Evolutionary conservation across 1,139 yeast genomes (phyloP).

Genomic region (Hyphopichia burtonii): DNA sequence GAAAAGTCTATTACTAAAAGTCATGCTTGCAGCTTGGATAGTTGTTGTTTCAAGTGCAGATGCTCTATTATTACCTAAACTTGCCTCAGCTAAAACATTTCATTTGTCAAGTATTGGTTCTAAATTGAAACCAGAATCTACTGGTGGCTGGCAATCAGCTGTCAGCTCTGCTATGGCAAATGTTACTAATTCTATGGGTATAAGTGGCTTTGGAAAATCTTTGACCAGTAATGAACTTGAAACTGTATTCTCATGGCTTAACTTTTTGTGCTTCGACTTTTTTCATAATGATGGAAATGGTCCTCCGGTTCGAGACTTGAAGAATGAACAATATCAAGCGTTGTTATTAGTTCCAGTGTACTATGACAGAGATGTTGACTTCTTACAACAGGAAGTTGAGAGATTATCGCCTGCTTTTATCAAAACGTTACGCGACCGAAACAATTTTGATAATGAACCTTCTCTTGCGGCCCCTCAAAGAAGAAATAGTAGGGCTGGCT

Average conservation of each 20-base stretch:
- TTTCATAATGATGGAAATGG: slow-evolving; percentile 85
- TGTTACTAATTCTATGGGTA: slow-evolving; percentile 42
- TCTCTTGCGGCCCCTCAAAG: slow-evolving; percentile 4
- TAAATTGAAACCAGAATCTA: slow-evolving; percentile 13
- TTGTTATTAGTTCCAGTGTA: slow-evolving; percentile 64
- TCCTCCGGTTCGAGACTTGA: slow-evolving; percentile 65
- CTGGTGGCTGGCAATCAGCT: slow-evolving; percentile 47
- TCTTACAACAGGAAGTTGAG: slow-evolving; percentile 59
- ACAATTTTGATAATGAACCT: slow-evolving; percentile 25
- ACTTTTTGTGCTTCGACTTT: slow-evolving; percentile 63
- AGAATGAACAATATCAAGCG: slow-evolving; percentile 64
- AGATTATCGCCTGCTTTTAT: slow-evolving; percentile 54
- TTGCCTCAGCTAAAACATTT: slow-evolving; percentile 56
- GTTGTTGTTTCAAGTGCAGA: slow-evolving; percentile 66
- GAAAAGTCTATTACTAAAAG: slow-evolving; percentile 55
- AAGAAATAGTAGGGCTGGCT: slow-evolving; percentile 44
- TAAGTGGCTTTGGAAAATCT: slow-evolving; percentile 53
- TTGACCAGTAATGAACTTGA: slow-evolving; percentile 64
- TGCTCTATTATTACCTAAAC: slow-evolving; percentile 64
- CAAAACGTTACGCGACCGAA: slow-evolving; percentile 46
- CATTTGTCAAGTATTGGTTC: slow-evolving; percentile 22
- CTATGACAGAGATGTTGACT: slow-evolving; percentile 55
- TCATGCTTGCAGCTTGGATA: slow-evolving; percentile 78
- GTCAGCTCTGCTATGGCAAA: slow-evolving; percentile 51
- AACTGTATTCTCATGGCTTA: slow-evolving; percentile 70